These are phyloP conservation scores for Aspergillus caelatus DNA, from an alignment of 2,329 filamentous ascomycete species.

Conservation along the genomic window DNA sequence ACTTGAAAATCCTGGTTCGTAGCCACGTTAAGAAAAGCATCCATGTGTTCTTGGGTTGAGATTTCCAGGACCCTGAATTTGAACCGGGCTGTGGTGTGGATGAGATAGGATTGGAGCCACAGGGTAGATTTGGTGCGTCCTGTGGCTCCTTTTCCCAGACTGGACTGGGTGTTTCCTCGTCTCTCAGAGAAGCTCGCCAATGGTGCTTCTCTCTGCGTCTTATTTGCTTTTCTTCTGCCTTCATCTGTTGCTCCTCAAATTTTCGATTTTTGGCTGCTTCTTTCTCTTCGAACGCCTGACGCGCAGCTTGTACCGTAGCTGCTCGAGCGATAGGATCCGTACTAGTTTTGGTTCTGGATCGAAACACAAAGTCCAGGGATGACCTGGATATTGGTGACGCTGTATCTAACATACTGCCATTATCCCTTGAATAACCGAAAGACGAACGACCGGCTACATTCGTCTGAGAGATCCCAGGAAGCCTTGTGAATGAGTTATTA, in stretches of 20 bases:
- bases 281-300: slow-evolving; percentile 61
- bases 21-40: slow-evolving; percentile 60
- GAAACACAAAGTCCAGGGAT: slow-evolving; percentile 60
- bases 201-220: slow-evolving; percentile 47
- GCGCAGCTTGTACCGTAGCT: slow-evolving; percentile 58
- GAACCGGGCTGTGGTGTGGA: slow-evolving; percentile 12
- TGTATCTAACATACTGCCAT: slow-evolving; percentile 53
- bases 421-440: slow-evolving; percentile 53
- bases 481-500: slow-evolving; percentile 48
- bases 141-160: slow-evolving; percentile 20
- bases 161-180: slow-evolving; percentile 16
- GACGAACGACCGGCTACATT: slow-evolving; percentile 54
- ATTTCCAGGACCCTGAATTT: slow-evolving; percentile 31
- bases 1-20: slow-evolving; percentile 57
- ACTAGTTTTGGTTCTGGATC: slow-evolving; percentile 52
- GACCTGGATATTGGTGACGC: slow-evolving; percentile 57
- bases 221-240: slow-evolving; percentile 48
- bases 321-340: slow-evolving; percentile 58
- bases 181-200: slow-evolving; percentile 26
- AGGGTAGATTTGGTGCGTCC: slow-evolving; percentile 21
- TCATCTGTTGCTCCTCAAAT: slow-evolving; percentile 55
- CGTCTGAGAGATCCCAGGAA: slow-evolving; percentile 56
- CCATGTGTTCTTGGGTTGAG: slow-evolving; percentile 48
- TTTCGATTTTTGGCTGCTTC: slow-evolving; percentile 60
- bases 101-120: slow-evolving; percentile 1